Evolutionary conservation across 23 red algal species (phyloP).

Genomic region (Gracilaria domingensis): DNA sequence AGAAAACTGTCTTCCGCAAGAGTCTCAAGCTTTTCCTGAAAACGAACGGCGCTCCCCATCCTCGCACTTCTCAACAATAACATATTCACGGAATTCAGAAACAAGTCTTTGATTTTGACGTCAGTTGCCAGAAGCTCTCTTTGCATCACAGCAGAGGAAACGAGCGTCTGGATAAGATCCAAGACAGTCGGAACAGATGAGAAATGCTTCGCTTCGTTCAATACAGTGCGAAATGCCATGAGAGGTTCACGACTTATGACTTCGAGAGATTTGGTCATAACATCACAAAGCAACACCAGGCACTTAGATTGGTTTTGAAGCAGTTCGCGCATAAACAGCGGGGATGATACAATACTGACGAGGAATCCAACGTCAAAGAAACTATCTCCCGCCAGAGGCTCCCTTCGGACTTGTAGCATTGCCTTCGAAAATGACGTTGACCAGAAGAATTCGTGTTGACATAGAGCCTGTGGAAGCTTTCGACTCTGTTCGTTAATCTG

Average conservation of each 20-base stretch:
- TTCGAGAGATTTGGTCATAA: conserved; percentile 14
- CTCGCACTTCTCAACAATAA: background rate
- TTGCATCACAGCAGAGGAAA: conserved; percentile 62
- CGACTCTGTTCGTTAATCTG: background rate
- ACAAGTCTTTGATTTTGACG: background rate
- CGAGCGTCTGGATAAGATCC: conserved; percentile 35
- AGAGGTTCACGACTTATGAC: conserved; percentile 20
- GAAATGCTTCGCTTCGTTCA: conserved; percentile 1
- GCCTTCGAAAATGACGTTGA: background rate
- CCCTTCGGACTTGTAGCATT: conserved; percentile 28
- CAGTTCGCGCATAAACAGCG: conserved; percentile 24
- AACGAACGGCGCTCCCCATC: conserved; percentile 4
- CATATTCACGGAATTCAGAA: background rate
- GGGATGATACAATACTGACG: conserved; percentile 20
- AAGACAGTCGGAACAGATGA: conserved; percentile 5
- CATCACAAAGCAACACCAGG: conserved; percentile 28
- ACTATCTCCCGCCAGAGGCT: background rate
- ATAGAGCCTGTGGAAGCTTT: background rate
- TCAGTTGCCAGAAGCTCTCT: conserved; percentile 42
- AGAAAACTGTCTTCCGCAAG: background rate
- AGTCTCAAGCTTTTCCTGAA: conserved; percentile 10
- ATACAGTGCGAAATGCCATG: background rate
- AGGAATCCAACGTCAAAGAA: conserved; percentile 28
- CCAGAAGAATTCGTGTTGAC: conserved; percentile 24
- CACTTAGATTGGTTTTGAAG: conserved; percentile 29